Evolutionary conservation across 805 yeast species (phyloP).

Genomic region (Priceomyces melissophilus): DNA sequence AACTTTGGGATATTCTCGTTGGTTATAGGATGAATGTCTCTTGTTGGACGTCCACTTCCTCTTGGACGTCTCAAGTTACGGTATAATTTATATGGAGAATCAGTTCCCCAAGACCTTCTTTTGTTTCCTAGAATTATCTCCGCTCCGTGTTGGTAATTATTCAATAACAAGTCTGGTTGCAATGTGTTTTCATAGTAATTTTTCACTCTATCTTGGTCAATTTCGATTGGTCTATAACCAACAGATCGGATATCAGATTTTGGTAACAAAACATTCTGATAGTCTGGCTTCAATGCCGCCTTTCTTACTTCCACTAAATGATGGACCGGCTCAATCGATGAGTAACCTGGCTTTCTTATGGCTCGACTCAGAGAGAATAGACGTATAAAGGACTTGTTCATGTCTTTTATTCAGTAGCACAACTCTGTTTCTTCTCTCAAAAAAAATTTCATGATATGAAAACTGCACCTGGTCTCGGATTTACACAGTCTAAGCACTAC

Average conservation of each 20-base stretch:
- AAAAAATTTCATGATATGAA: conserved; percentile 5
- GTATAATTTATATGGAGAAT: conserved; percentile 84
- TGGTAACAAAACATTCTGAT: conserved; percentile 61
- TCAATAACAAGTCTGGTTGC: conserved; percentile 72
- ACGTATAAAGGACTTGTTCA: conserved; percentile 24
- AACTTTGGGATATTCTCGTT: conserved; percentile 70
- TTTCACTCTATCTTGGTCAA: conserved; percentile 74
- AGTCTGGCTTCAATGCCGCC: conserved; percentile 68
- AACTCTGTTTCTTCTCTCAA: not conserved
- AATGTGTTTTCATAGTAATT: conserved; percentile 77
- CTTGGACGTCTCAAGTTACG: conserved; percentile 74
- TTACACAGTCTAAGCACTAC: not conserved
- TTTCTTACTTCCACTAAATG: conserved; percentile 79
- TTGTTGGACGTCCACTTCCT: conserved; percentile 72
- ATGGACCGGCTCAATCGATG: conserved; percentile 87
- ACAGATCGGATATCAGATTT: conserved; percentile 79
- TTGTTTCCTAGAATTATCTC: conserved; percentile 58
- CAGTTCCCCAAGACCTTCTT: conserved; percentile 79
- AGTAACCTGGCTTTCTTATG: conserved; percentile 46
- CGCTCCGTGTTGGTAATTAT: conserved; percentile 69
- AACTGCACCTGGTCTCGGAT: not conserved
- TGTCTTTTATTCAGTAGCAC: conserved; percentile 1
- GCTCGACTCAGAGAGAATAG: conserved; percentile 42
- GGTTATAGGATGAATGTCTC: conserved; percentile 67
- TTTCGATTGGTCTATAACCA: conserved; percentile 67